Evolutionary conservation across 2,329 filamentous ascomycete species (phyloP).

Genomic region (Sarocladium kiliense): DNA sequence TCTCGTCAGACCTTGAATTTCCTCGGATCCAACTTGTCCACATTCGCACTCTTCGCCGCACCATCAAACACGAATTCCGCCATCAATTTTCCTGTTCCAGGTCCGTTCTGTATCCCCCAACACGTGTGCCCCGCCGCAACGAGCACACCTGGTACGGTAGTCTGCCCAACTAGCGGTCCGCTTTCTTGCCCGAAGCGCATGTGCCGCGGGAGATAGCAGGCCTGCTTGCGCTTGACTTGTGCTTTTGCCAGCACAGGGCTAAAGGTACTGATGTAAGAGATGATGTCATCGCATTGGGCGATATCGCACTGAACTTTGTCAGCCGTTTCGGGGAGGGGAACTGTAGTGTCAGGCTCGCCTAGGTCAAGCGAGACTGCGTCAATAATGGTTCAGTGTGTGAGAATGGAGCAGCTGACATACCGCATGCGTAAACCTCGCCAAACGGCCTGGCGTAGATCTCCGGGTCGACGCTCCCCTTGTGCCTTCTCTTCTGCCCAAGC

Average conservation of each 20-base stretch:
- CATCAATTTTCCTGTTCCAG: conserved; percentile 78
- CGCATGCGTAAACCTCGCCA: conserved; percentile 89
- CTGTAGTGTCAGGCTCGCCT: conserved; percentile 70
- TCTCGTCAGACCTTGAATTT: conserved; percentile 47
- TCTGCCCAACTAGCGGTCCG: conserved; percentile 73
- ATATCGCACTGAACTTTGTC: conserved; percentile 73
- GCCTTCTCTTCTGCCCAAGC: conserved; percentile 45
- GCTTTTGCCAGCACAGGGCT: conserved; percentile 62
- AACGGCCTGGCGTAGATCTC: conserved; percentile 92
- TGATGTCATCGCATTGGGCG: conserved; percentile 75
- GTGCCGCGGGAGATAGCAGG: conserved; percentile 88
- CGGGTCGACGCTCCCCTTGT: conserved; percentile 65
- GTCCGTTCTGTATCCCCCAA: conserved; percentile 97
- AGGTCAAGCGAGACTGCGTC: neutral
- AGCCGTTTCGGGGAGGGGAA: conserved; percentile 70
- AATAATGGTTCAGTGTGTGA: neutral
- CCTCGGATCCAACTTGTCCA: conserved; percentile 62
- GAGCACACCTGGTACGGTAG: conserved; percentile 67
- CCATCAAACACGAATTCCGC: conserved; percentile 76
- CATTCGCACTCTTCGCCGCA: conserved; percentile 59
- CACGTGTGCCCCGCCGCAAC: conserved; percentile 90
- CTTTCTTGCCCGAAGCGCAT: conserved; percentile 52
- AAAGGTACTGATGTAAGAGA: conserved; percentile 68
- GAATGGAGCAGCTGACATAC: conserved; percentile 32
- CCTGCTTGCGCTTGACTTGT: conserved; percentile 70